Evolutionary conservation across 2,329 filamentous ascomycete species (phyloP).

Genomic region (Scedosporium boydii): DNA sequence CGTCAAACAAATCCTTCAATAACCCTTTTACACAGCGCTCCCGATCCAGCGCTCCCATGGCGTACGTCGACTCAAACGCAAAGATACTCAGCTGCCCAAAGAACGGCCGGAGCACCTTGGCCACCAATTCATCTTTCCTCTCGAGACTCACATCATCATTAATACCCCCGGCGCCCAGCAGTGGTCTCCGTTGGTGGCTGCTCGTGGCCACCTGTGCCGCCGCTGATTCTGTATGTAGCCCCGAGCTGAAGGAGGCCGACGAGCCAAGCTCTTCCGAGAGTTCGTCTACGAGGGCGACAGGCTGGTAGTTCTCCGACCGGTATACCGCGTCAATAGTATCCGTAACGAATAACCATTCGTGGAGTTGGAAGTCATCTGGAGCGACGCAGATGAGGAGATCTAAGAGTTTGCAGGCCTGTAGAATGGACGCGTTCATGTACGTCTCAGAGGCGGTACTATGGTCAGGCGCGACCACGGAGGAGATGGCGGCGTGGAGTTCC

Average conservation of each 20-base stretch:
- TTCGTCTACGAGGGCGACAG: constrained; percentile 74
- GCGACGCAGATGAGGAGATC: constrained; percentile 79
- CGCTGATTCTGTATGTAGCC: constrained; percentile 24
- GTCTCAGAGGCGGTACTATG: constrained; percentile 55
- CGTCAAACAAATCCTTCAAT: constrained; percentile 70
- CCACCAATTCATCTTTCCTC: constrained; percentile 58
- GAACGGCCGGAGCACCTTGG: constrained; percentile 75
- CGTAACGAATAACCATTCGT: constrained; percentile 95
- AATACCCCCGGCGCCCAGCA: constrained; percentile 43
- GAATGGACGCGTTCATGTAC: constrained; percentile 65
- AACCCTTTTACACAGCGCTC: constrained; percentile 54
- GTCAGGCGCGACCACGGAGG: constrained; percentile 60
- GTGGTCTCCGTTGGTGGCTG: constrained; percentile 32
- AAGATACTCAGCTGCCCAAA: constrained; percentile 87
- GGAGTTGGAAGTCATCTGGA: constrained; percentile 95
- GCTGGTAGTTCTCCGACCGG: constrained; percentile 57
- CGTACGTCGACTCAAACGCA: constrained; percentile 87
- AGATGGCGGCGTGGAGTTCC: constrained; percentile 73
- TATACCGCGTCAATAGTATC: constrained; percentile 97
- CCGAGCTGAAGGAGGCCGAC: constrained; percentile 24
- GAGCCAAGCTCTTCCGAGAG: constrained; percentile 65
- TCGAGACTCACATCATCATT: constrained; percentile 48
- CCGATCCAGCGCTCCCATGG: constrained; percentile 62
- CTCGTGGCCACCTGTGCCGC: constrained; percentile 25
- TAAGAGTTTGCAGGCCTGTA: constrained; percentile 90